A percentile compares a stretch with the other conserved stretches of the same genome.
Evolutionary conservation across 805 yeast genomes (phyloP).

Genomic region (fission yeast (Schizosaccharomyces pombe)): DNA sequence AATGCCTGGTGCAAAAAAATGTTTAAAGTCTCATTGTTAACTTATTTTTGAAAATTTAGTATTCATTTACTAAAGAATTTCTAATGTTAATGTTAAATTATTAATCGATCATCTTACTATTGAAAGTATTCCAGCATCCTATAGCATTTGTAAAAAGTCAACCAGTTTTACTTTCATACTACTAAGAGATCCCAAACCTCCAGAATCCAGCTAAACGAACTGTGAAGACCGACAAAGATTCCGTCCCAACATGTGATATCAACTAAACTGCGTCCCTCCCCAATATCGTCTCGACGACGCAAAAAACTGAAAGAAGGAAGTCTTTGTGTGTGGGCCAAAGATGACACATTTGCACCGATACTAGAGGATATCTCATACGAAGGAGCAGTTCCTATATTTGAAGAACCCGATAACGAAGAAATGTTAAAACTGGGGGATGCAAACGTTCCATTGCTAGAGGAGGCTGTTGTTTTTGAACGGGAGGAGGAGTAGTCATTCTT

Average conservation of each 20-base stretch:
- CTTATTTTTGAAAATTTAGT: too few species aligned
- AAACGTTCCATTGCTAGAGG: neutral
- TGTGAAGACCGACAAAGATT: constrained; percentile 2
- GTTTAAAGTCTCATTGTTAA: too few species aligned
- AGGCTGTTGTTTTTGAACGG: neutral
- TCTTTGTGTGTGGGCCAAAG: neutral
- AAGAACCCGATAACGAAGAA: neutral
- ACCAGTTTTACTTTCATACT: neutral
- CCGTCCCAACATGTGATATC: constrained; percentile 4
- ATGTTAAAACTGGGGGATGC: neutral
- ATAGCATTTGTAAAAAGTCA: too few species aligned
- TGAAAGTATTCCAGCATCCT: too few species aligned
- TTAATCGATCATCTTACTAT: too few species aligned
- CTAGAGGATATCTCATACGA: neutral
- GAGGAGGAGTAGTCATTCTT: neutral
- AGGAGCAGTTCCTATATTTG: neutral
- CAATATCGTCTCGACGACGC: neutral
- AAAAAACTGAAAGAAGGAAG: neutral
- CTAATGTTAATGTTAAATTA: too few species aligned
- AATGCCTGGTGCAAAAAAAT: too few species aligned
- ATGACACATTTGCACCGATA: neutral
- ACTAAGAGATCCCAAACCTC: neutral
- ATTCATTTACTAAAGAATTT: too few species aligned
- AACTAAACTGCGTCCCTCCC: neutral
- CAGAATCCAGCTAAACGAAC: neutral